phyloP scores from a whole-genome alignment of 2,329 filamentous ascomycete genomes.

The Lachnellula suecica region DNA sequence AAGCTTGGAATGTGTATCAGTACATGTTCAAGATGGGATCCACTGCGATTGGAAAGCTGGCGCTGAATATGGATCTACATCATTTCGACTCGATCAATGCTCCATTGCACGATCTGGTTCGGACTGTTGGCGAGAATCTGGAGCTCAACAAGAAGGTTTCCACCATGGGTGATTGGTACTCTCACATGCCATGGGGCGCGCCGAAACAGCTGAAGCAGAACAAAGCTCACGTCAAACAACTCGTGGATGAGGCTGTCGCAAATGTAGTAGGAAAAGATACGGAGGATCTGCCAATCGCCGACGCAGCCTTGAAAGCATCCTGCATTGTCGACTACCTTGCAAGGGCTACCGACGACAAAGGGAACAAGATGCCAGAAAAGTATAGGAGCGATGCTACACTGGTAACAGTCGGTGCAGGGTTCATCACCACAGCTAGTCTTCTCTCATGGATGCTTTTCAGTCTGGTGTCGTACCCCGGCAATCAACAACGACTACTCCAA shows the following conservation, averaged over 20 bases:
- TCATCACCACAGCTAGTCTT: slow-evolving; percentile 45
- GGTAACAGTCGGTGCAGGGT: slow-evolving; percentile 44
- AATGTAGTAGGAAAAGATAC: slow-evolving; percentile 32
- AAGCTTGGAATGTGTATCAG: slow-evolving; percentile 47
- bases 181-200: slow-evolving; percentile 44
- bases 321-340: slow-evolving; percentile 35
- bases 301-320: slow-evolving; percentile 36
- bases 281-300: slow-evolving; percentile 36
- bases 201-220: slow-evolving; percentile 30
- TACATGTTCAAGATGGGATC: slow-evolving; percentile 49
- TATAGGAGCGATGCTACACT: slow-evolving; percentile 33
- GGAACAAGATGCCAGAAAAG: slow-evolving; percentile 40
- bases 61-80: slow-evolving; percentile 42
- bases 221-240: too few relatives aligned
- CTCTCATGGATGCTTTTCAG: slow-evolving; percentile 47
- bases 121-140: slow-evolving; percentile 38
- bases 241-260: slow-evolving; percentile 31
- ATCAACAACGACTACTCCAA: slow-evolving; percentile 45
- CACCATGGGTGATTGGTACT: slow-evolving; percentile 44
- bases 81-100: slow-evolving; percentile 41
- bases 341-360: slow-evolving; percentile 41
- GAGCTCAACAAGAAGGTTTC: slow-evolving; percentile 47
- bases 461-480: slow-evolving; percentile 41
- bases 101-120: slow-evolving; percentile 41
- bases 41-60: slow-evolving; percentile 43